These are phyloP conservation scores for Leucocoprinus leucothites DNA, from an alignment of 768 basidiomycete species.

Conservation along the genomic window DNA sequence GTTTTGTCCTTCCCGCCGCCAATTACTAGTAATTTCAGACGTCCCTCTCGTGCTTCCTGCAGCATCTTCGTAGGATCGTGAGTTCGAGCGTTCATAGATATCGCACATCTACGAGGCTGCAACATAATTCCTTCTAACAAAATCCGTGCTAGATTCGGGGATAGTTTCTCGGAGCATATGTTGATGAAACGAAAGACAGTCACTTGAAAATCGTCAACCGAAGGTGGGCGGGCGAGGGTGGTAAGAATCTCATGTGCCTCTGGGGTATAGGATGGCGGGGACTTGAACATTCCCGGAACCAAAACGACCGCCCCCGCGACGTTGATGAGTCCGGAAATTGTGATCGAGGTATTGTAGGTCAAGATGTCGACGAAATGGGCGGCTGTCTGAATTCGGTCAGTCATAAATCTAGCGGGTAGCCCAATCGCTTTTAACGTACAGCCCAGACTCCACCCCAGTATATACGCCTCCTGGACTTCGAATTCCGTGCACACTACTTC, in stretches of 20 bases:
- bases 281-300: no score
- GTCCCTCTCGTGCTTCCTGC: slow-evolving; percentile 19
- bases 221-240: slow-evolving; percentile 17
- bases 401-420: no score
- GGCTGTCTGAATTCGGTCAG: neutral
- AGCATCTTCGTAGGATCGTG: slow-evolving; percentile 23
- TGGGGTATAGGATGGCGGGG: slow-evolving; percentile 6
- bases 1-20: slow-evolving; percentile 24
- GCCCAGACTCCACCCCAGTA: slow-evolving; percentile 29
- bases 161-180: slow-evolving; percentile 16
- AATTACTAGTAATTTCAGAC: slow-evolving; percentile 24
- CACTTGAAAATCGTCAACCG: slow-evolving; percentile 22
- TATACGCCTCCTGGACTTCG: slow-evolving; percentile 24
- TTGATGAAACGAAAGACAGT: slow-evolving; percentile 20
- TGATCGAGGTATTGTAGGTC: slow-evolving; percentile 21
- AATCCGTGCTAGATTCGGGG: slow-evolving; percentile 14
- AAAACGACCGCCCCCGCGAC: slow-evolving; percentile 13
- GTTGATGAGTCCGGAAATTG: slow-evolving; percentile 25
- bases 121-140: slow-evolving; percentile 22
- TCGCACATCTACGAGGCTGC: slow-evolving; percentile 22
- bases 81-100: slow-evolving; percentile 19
- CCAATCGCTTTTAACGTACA: neutral
- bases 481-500: slow-evolving; percentile 28
- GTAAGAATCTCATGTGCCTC: slow-evolving; percentile 16
- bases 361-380: slow-evolving; percentile 16